phyloP scores from a whole-genome alignment of 2,329 filamentous ascomycete genomes.

The Neurospora sp. region DNA sequence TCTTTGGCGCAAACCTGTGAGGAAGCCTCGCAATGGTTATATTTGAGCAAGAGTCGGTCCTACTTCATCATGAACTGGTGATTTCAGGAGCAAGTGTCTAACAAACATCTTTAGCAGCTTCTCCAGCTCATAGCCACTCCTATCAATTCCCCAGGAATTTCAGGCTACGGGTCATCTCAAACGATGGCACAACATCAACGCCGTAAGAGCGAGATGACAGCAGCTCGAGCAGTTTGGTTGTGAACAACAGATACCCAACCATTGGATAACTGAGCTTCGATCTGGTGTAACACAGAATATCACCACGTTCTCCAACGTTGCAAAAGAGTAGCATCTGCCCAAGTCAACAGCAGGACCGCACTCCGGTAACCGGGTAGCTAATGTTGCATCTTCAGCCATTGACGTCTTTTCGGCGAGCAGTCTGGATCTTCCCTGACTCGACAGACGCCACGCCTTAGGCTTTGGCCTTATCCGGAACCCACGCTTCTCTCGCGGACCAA shows the following conservation, averaged over 20 bases:
- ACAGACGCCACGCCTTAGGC: neutral
- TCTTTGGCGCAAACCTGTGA: neutral
- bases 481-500: neutral
- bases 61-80: neutral
- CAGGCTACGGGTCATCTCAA: neutral
- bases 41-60: neutral
- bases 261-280: neutral
- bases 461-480: neutral
- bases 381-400: neutral
- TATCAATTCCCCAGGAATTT: neutral
- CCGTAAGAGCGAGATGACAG: neutral
- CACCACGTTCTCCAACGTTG: neutral
- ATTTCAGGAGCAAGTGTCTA: neutral
- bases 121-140: neutral
- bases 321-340: neutral
- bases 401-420: neutral
- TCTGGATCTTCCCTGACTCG: neutral
- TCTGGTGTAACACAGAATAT: neutral
- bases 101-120: neutral
- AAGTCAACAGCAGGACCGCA: neutral
- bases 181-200: neutral
- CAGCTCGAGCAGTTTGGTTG: neutral
- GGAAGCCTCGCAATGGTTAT: neutral
- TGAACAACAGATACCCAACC: neutral
- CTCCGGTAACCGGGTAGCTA: neutral